Evolutionary conservation across 2,329 filamentous ascomycete species (phyloP), one percentile per base, ranked within the genome.

Genomic region (Claviceps spartinae): DNA sequence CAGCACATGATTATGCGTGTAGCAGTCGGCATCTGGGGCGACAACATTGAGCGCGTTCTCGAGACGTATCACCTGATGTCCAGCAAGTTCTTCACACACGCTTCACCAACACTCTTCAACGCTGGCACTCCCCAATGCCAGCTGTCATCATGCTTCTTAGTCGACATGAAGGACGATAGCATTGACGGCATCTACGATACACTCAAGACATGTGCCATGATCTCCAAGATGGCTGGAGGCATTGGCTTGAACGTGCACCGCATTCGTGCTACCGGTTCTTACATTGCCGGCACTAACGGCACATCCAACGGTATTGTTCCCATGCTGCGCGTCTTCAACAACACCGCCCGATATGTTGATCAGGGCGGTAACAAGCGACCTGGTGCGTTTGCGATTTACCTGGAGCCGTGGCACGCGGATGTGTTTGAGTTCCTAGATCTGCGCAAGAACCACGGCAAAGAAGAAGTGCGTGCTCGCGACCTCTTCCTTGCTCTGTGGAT

Each of bases 1-100:
- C 93, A 98, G 72, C 93, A 98, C 75, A 93, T 98, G 89, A 91
- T 98, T 63, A 98, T 98, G 93, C 88, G 93, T 79, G 93, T 98
- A 51, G 82, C 93, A 60, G 91, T 98, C 54, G 93, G 93, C 54
- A 95, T 98, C 61, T 94, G 95, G 76, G 90, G 90, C 54, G 88
- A 95, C 57, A 81, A 97, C 63, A 85, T 98, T 55, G 93, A 97
- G 74, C 88, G 85, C 64, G 91, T 88, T 57, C 83, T 97, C 51
- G 89, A 98, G 79, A 97, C 93, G 43, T 98, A 98, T 77, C 91
- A 97, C 73, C 81, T 94, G 71, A 96, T 98, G 90, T 98, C 93
- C 36, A 89, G 83, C 75, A 97, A 97, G 72, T 91, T 86, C 75
- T 98, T 98, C 73, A 98, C 93, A 52, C 93, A 98, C 65, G 93